Conservation (phyloP, 257 asterid genomes). For the Linderniella brevidens region DNA sequence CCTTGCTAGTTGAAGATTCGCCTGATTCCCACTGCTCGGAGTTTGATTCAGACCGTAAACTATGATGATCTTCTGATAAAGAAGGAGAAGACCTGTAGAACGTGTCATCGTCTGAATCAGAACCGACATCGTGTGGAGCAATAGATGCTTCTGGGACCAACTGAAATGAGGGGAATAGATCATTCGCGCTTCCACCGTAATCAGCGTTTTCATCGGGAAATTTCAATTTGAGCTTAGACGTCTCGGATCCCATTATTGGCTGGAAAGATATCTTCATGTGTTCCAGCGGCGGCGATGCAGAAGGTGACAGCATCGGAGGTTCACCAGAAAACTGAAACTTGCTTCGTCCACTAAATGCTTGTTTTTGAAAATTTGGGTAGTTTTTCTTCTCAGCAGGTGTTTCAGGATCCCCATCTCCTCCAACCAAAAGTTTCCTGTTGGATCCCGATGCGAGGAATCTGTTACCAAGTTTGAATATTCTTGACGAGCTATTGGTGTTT, state of each 20-base stretch:
- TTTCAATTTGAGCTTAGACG: conserved; percentile 58
- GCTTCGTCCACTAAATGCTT: conserved; percentile 25
- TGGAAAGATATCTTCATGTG: conserved; percentile 93
- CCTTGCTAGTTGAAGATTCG: conserved; percentile 50
- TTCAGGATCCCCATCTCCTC: conserved; percentile 19
- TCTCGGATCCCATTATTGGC: conserved; percentile 50
- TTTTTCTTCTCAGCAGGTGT: conserved; percentile 21
- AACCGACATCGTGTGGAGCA: conserved; percentile 29
- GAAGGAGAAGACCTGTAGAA: conserved; percentile 77
- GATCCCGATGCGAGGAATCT: conserved; percentile 42
- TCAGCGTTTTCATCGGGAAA: conserved; percentile 41
- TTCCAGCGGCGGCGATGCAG: conserved; percentile 81
- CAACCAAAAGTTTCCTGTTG: conserved; percentile 24
- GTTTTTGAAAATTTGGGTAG: conserved; percentile 15
- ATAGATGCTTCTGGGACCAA: conserved; percentile 64
- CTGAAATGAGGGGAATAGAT: conserved; percentile 80
- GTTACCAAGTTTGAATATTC: conserved; percentile 41
- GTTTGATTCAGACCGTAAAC: conserved; percentile 57
- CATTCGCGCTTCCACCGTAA: conserved; percentile 25
- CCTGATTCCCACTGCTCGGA: conserved; percentile 80
- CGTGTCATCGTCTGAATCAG: conserved; percentile 82
- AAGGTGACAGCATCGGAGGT: conserved; percentile 45
- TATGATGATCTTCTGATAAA: conserved; percentile 50
- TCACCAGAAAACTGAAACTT: conserved; percentile 27
- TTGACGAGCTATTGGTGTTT: conserved; percentile 33